These are phyloP conservation scores for Penicillium canescens DNA, from an alignment of 495 filamentous ascomycete genomes.

Conservation along the genomic window DNA sequence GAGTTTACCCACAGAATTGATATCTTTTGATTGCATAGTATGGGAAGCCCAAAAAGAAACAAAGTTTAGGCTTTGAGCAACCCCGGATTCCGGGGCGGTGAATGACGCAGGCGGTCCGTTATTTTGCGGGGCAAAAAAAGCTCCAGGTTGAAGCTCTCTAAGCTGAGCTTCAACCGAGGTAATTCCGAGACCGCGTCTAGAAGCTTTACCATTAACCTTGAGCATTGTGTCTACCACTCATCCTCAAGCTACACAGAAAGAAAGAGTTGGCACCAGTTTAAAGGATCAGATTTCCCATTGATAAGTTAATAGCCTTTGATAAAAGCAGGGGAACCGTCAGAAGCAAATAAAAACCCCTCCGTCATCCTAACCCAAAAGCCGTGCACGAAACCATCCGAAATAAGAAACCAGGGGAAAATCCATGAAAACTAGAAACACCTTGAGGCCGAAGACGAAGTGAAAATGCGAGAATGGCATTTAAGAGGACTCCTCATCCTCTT, in stretches of 20 bases:
- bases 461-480: conserved; percentile 29
- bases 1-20: too few species aligned
- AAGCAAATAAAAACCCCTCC: conserved; percentile 45
- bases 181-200: neutral
- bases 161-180: neutral
- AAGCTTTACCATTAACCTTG: too few species aligned
- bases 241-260: neutral
- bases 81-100: conserved; percentile 9
- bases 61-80: conserved; percentile 3
- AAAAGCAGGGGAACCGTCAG: conserved; percentile 21
- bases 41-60: neutral
- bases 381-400: conserved; percentile 24
- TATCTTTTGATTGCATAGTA: too few species aligned
- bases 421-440: conserved; percentile 41
- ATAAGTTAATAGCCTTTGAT: conserved; percentile 33
- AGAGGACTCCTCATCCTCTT: conserved; percentile 56
- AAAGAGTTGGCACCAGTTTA: neutral
- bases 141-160: neutral
- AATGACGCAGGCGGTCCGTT: conserved; percentile 11
- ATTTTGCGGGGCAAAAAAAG: conserved; percentile 5
- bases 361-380: conserved; percentile 44
- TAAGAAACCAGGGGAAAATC: conserved; percentile 30
- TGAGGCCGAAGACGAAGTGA: conserved; percentile 28
- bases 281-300: conserved; percentile 36
- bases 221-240: too few species aligned